Evolutionary conservation across 768 basidiomycete genomes (phyloP).

Genomic region (Brasilioporus rufonigricans): DNA sequence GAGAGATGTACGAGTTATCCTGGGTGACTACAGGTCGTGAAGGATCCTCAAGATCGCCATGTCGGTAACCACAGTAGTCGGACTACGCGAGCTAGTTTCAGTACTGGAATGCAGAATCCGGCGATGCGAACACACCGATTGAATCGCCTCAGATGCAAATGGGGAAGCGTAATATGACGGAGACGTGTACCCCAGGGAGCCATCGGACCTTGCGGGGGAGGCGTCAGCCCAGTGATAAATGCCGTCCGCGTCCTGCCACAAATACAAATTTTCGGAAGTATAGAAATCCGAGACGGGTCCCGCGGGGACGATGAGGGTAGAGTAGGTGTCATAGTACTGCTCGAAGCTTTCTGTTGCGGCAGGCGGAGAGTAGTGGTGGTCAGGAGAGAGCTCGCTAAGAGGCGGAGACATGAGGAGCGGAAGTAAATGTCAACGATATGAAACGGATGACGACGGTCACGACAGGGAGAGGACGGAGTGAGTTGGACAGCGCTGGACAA

Average conservation of each 20-base stretch:
- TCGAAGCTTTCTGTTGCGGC: conserved; percentile 16
- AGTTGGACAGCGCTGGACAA: conserved; percentile 8
- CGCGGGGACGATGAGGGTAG: conserved; percentile 16
- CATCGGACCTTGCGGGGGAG: conserved; percentile 24
- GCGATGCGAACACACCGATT: conserved; percentile 16
- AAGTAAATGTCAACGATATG: conserved; percentile 23
- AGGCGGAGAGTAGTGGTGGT: conserved; percentile 16
- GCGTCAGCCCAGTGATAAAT: conserved; percentile 30
- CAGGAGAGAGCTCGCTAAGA: conserved; percentile 20
- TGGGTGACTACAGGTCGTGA: conserved; percentile 13
- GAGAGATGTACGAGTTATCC: conserved; percentile 20
- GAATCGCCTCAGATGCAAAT: conserved; percentile 14
- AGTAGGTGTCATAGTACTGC: conserved; percentile 22
- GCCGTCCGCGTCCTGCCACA: conserved; percentile 29
- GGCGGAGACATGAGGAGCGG: conserved; percentile 25
- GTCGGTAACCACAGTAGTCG: conserved; percentile 18
- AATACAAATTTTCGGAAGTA: conserved; percentile 26
- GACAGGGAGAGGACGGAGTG: conserved; percentile 4
- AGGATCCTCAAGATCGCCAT: conserved; percentile 11
- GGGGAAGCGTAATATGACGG: conserved; percentile 14
- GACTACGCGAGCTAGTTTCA: conserved; percentile 11
- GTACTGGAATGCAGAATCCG: not conserved
- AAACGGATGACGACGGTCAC: conserved; percentile 15
- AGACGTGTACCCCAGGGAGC: conserved; percentile 18
- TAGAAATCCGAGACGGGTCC: conserved; percentile 20